phyloP scores from a whole-genome alignment of 23 red algal genomes.

The Agarophyton chilense region DNA sequence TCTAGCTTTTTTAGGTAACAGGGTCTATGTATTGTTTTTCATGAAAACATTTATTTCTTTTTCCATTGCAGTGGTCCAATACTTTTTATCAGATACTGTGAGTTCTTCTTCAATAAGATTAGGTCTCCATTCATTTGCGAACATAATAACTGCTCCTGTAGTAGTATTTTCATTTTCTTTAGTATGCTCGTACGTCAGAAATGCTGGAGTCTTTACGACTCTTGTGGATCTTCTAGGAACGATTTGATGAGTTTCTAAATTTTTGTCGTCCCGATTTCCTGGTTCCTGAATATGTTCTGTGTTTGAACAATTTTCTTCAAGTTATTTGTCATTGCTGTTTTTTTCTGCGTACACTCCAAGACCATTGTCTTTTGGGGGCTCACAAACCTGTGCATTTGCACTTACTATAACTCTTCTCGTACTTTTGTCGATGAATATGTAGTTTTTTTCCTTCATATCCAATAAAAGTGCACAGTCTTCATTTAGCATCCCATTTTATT shows the following conservation, averaged over 20 bases:
- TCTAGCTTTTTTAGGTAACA: neutral
- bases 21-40: neutral
- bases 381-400: neutral
- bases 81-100: neutral
- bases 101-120: neutral
- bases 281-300: neutral
- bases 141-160: neutral
- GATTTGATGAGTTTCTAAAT: neutral
- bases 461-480: neutral
- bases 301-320: neutral
- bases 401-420: neutral
- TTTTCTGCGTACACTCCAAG: neutral
- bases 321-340: neutral
- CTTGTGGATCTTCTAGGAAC: neutral
- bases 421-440: neutral
- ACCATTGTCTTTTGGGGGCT: neutral
- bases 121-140: neutral
- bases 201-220: neutral
- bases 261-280: neutral
- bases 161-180: neutral
- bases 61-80: neutral
- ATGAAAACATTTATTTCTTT: neutral
- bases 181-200: conserved; percentile 2
- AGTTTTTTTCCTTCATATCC: conserved; percentile 3
- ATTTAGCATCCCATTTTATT: neutral